Evolutionary conservation across 2,329 filamentous ascomycete species (phyloP).

Genomic region (Lasiodiplodia sp.): DNA sequence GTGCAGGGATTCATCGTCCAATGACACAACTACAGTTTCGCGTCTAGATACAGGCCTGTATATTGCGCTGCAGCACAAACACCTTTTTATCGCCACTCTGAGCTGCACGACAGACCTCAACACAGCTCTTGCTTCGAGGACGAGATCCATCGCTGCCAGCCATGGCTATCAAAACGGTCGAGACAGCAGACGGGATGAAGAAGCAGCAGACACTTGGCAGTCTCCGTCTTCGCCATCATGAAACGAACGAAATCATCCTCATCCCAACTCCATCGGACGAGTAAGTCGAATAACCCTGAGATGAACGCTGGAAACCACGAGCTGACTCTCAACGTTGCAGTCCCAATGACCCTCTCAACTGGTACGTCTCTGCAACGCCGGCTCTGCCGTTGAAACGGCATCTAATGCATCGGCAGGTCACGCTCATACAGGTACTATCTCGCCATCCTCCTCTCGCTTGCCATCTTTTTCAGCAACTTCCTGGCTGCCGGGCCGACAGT

Average conservation of each 20-base stretch:
- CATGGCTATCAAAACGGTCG: constrained; percentile 29
- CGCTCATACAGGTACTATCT: constrained; percentile 59
- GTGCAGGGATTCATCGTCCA: constrained; percentile 13
- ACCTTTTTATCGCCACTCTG: constrained; percentile 5
- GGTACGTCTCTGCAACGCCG: constrained; percentile 49
- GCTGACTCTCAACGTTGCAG: constrained; percentile 36
- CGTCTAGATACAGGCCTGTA: constrained; percentile 9
- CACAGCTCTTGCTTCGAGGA: background rate
- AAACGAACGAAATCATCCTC: constrained; percentile 58
- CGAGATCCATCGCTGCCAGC: background rate
- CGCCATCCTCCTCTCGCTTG: constrained; percentile 58
- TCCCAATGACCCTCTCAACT: constrained; percentile 62
- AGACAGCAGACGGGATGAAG: constrained; percentile 20
- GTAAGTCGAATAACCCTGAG: background rate
- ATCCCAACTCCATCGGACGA: constrained; percentile 56
- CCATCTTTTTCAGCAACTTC: constrained; percentile 65
- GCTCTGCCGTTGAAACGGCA: background rate
- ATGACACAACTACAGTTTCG: constrained; percentile 15
- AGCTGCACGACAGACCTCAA: constrained; percentile 4
- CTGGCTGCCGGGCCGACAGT: constrained; percentile 63
- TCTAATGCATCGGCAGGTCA: constrained; percentile 32
- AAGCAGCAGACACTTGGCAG: constrained; percentile 30
- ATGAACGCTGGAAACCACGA: constrained; percentile 34
- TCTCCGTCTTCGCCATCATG: constrained; percentile 31
- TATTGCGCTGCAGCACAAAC: constrained; percentile 10